Evolutionary conservation across 495 filamentous ascomycete species (phyloP), one percentile per base, ranked within the genome.

Genomic region (Hyaloscypha hepaticicola): DNA sequence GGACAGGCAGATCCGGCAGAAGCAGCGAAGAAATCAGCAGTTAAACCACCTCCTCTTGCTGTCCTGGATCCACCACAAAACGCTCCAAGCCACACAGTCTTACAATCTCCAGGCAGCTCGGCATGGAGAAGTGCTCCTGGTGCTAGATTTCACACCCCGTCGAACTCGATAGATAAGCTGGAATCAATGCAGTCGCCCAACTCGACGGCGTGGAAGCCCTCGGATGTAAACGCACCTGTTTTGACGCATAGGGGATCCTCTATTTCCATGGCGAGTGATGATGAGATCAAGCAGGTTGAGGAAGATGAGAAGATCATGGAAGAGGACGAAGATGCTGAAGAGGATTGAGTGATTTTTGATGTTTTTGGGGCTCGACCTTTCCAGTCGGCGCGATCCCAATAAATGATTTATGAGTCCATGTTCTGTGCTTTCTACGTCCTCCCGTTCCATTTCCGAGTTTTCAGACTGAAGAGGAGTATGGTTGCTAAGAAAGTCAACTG

Each of bases 191-290:
- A 83, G 67, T 78, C 74, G 58, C 79, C 81, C 29, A 80, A 72
- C 27, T 73, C 74, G 55, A 76, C 74, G 9, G 75, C 72, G 8
- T 82, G 79, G 80, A 75, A 77, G 67, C 74, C 77, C n/a, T 73
- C 69, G 12, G 78, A 77, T 51, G 68, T 75, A 19, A 68, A 76
- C 24, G 60, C 67, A 31, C 74, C 76, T 22, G 69, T 76, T 26
- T 72, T 75, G 25, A 70, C 65, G 22, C 64, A 66, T 16, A 66
- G 66, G 14, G 62, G 61, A 4, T 67, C 62, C 11, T 60, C 68
- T 6, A 25, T 72, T 34, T 71, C 71, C 24, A 61, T 69, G 28
- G 73, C 63, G 3, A 68, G 65, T 9, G 69, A 68, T 31, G 71
- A 72, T 49, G 69, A 69, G 16, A 68, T 70, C 24, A 58, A 67